Evolutionary conservation across 371 early-diverging fungal species (phyloP).

Genomic region (Mortierella sp.): DNA sequence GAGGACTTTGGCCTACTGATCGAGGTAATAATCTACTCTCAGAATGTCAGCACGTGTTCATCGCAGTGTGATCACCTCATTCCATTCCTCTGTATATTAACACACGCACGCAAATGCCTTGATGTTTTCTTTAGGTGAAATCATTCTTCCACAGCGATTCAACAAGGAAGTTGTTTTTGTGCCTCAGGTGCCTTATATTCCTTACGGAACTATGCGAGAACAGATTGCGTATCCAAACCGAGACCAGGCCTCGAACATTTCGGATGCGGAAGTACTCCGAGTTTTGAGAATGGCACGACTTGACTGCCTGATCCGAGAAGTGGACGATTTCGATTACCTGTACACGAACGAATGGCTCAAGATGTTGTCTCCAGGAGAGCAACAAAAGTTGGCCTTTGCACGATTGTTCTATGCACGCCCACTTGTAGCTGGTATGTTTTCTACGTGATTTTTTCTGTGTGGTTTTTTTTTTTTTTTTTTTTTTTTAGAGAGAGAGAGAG

Average conservation of each 20-base stretch:
- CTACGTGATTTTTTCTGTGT: not conserved
- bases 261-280: conserved; percentile 60
- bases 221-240: conserved; percentile 69
- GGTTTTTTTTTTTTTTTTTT: no score
- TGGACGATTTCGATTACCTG: conserved; percentile 60
- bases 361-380: conserved; percentile 83
- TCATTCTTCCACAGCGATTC: conserved; percentile 34
- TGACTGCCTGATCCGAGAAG: conserved; percentile 57
- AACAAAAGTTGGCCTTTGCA: conserved; percentile 77
- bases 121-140: conserved; percentile 43
- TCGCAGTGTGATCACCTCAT: not conserved
- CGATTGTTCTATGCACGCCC: conserved; percentile 75
- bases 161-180: conserved; percentile 67
- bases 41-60: not conserved
- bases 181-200: conserved; percentile 76
- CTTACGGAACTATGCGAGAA: conserved; percentile 76
- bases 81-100: not conserved
- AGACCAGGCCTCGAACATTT: conserved; percentile 54
- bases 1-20: conserved; percentile 75
- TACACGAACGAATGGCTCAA: conserved; percentile 72
- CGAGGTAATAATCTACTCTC: conserved; percentile 48
- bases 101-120: conserved; percentile 12
- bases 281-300: conserved; percentile 63
- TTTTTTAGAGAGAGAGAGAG: no score
- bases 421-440: conserved; percentile 66